Conservation (phyloP, 768 basidiomycete genomes). For the Russula virescens region DNA sequence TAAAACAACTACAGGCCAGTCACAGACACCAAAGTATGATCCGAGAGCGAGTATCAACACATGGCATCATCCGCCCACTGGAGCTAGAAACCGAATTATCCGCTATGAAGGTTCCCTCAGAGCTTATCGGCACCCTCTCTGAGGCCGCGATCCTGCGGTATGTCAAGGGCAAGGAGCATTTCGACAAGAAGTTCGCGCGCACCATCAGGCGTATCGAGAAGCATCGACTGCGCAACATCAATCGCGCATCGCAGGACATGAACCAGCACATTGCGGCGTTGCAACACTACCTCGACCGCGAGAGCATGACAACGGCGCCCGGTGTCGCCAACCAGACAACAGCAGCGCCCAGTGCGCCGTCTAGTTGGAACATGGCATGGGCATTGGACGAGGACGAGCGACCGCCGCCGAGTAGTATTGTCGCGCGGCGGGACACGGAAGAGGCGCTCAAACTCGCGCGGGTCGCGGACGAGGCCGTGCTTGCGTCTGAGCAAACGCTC, state of each 20-base stretch:
- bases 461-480: conserved; percentile 61
- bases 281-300: conserved; percentile 34
- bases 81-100: conserved; percentile 64
- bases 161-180: conserved; percentile 50
- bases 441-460: conserved; percentile 70
- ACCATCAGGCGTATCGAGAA: conserved; percentile 56
- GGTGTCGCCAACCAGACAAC: conserved; percentile 24
- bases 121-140: conserved; percentile 67
- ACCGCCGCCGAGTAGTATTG: conserved; percentile 90
- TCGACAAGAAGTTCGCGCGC: conserved; percentile 62
- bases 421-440: conserved; percentile 78
- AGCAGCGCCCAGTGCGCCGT: conserved; percentile 37
- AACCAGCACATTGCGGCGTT: conserved; percentile 48
- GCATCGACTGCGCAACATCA: conserved; percentile 56
- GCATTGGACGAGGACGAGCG: conserved; percentile 71
- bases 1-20: conserved; percentile 27
- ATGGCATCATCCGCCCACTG: conserved; percentile 75
- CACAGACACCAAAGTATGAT: conserved; percentile 60
- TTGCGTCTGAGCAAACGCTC: conserved; percentile 51
- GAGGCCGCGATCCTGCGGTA: conserved; percentile 77
- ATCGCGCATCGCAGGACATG: conserved; percentile 59
- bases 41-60: conserved; percentile 81
- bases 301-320: conserved; percentile 24
- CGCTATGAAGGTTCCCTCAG: conserved; percentile 58
- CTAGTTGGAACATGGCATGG: conserved; percentile 80